Evolutionary conservation across 768 basidiomycete species (phyloP).

Genomic region (Lentinus brumalis): DNA sequence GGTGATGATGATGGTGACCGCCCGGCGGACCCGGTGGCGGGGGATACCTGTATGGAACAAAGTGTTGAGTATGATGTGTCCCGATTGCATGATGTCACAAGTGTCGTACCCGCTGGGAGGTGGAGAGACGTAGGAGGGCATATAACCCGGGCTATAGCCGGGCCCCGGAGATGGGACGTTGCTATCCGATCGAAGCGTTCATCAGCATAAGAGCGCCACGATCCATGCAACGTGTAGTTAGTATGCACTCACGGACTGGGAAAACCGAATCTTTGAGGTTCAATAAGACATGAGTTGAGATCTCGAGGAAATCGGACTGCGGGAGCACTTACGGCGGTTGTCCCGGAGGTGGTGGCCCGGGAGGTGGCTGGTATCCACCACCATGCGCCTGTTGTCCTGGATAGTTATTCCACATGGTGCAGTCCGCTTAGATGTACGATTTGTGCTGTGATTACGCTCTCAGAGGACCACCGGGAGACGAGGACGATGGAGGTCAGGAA

Average conservation of each 20-base stretch:
- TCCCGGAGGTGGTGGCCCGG: constrained; percentile 6
- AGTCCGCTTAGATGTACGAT: no score
- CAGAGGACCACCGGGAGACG: neutral
- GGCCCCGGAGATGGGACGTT: constrained; percentile 12
- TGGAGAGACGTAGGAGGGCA: constrained; percentile 20
- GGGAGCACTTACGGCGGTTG: constrained; percentile 14
- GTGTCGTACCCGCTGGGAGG: constrained; percentile 17
- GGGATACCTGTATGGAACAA: constrained; percentile 10
- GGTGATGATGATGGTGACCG: neutral
- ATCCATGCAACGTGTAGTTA: neutral
- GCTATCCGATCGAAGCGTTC: neutral
- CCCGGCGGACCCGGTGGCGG: constrained; percentile 14
- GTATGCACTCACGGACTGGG: constrained; percentile 9
- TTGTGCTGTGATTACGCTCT: neutral
- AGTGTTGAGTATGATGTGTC: neutral
- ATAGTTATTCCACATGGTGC: constrained; percentile 21
- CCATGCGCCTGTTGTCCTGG: constrained; percentile 16
- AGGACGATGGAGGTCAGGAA: neutral
- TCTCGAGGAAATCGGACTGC: neutral
- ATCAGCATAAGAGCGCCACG: no score
- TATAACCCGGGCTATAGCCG: constrained; percentile 17
- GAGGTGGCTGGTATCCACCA: constrained; percentile 14
- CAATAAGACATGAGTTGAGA: neutral
- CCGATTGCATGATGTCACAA: neutral
- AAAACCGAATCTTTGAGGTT: constrained; percentile 6